Evolutionary conservation across 371 early-diverging fungal species (phyloP).

Genomic region (Smittium mucronatum): DNA sequence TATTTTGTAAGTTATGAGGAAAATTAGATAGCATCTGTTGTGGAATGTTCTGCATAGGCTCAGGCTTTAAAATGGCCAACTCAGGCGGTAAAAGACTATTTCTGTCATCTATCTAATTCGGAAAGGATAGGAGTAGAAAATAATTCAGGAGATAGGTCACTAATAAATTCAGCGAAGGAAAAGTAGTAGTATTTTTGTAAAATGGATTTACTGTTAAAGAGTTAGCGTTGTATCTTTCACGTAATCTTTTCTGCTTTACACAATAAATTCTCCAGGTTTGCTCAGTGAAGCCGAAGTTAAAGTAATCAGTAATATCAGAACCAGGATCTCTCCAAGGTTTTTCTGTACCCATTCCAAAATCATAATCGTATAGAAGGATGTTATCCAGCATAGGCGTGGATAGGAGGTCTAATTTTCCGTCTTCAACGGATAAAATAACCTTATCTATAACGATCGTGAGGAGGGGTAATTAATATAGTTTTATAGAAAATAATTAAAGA

Average conservation of each 20-base stretch:
- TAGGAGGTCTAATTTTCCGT: conserved; percentile 26
- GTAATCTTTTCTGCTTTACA: conserved; percentile 50
- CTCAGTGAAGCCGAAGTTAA: conserved; percentile 87
- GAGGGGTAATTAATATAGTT: not conserved
- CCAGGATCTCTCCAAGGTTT: conserved; percentile 86
- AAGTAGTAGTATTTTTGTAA: too few species aligned
- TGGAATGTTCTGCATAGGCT: not conserved
- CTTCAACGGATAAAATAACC: conserved; percentile 20
- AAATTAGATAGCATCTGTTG: not conserved
- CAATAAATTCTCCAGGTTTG: conserved; percentile 67
- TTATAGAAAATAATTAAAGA: too few species aligned
- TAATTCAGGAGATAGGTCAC: not conserved
- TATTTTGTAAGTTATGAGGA: not conserved
- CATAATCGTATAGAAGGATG: conserved; percentile 48
- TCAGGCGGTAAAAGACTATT: conserved; percentile 5
- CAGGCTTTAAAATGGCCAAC: conserved; percentile 9
- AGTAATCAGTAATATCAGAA: conserved; percentile 81
- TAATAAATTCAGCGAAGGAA: too few species aligned
- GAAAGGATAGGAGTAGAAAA: not conserved
- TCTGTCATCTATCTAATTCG: not conserved
- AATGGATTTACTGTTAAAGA: conserved; percentile 12
- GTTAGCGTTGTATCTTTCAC: conserved; percentile 35
- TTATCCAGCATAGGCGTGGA: conserved; percentile 30
- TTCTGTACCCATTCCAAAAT: conserved; percentile 58
- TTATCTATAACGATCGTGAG: not conserved